Conservation (phyloP, 176 grass and related monocot species). For the Aegilops longissima region DNA sequence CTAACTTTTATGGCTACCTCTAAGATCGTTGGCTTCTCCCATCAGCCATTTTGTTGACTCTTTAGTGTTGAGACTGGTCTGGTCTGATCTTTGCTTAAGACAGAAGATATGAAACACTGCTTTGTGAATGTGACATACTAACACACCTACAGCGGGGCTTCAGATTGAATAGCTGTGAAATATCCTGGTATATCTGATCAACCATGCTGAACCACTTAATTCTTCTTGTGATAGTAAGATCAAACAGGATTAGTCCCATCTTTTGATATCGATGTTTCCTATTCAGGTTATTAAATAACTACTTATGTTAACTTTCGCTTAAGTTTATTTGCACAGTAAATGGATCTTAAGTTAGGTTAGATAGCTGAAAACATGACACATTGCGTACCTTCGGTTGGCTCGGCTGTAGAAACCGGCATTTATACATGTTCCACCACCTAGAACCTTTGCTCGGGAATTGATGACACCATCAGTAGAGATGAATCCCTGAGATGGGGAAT, state of each 20-base stretch:
- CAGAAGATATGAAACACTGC: background rate
- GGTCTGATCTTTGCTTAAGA: background rate
- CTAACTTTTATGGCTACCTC: background rate
- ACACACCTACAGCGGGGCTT: background rate
- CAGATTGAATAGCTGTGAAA: background rate
- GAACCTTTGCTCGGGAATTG: conserved; percentile 71
- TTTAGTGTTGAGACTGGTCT: background rate
- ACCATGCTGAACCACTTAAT: background rate
- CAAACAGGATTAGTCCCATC: too few species aligned
- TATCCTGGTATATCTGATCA: background rate
- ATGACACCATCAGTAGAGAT: conserved; percentile 93
- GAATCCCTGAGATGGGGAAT: conserved; percentile 72
- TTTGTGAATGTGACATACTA: conserved; percentile 16
- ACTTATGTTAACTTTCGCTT: background rate
- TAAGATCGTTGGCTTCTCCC: background rate
- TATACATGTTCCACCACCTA: conserved; percentile 87
- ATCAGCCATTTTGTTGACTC: background rate
- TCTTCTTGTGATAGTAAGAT: too few species aligned
- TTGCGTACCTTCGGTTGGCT: conserved; percentile 63
- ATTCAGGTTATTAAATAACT: background rate
- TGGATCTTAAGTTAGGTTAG: background rate
- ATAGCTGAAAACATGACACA: conserved; percentile 21
- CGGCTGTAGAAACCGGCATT: conserved; percentile 96
- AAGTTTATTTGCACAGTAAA: conserved; percentile 9
- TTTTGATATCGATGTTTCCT: background rate